These are phyloP conservation scores for Trypanosoma melophagium DNA, from an alignment of 208 protist species.

Conservation along the genomic window DNA sequence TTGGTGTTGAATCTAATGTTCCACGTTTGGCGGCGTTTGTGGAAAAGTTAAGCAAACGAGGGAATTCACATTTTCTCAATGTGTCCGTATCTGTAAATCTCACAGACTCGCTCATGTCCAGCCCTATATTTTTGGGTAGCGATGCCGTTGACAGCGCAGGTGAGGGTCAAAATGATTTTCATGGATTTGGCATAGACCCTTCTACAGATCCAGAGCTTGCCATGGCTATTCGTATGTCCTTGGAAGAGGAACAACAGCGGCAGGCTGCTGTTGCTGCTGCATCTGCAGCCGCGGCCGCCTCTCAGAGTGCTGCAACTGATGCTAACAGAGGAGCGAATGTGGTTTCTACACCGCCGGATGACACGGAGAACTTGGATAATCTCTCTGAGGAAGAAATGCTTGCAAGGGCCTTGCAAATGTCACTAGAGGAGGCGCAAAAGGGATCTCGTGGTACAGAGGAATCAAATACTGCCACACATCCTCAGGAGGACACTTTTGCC, in stretches of 20 bases:
- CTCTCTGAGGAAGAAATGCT: conserved; percentile 89
- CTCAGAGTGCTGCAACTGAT: background rate
- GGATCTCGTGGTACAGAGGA: background rate
- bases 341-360: background rate
- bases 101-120: conserved; percentile 91
- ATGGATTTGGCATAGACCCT: conserved; percentile 88
- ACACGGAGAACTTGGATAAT: conserved; percentile 39
- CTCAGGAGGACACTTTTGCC: conserved; percentile 10
- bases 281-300: background rate
- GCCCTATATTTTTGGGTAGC: conserved; percentile 78
- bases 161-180: conserved; percentile 18
- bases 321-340: background rate
- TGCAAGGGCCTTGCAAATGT: conserved; percentile 74
- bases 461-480: background rate
- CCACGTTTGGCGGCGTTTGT: conserved; percentile 92
- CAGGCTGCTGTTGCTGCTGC: conserved; percentile 54
- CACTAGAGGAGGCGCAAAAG: conserved; percentile 54
- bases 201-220: conserved; percentile 93
- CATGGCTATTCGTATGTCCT: conserved; percentile 93
- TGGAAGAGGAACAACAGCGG: conserved; percentile 93
- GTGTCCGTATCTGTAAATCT: conserved; percentile 81
- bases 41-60: conserved; percentile 82
- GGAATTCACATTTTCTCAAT: conserved; percentile 85
- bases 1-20: conserved; percentile 93
- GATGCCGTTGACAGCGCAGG: conserved; percentile 33